These are phyloP conservation scores for Henningerozyma blattae DNA, from an alignment of 805 yeast genomes.

Conservation along the genomic window DNA sequence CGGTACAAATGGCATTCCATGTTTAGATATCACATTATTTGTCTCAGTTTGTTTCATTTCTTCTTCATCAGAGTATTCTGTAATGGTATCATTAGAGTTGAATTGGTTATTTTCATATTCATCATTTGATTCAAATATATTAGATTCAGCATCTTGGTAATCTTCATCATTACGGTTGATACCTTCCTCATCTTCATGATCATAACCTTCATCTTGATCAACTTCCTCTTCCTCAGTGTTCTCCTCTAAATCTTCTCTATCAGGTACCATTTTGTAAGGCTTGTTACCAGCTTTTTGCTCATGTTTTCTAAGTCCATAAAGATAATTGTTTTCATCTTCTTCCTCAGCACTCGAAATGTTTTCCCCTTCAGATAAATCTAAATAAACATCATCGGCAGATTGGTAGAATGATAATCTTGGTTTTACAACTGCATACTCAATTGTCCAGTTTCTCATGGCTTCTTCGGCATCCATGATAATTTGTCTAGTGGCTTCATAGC, in stretches of 20 bases:
- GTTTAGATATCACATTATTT: too few species aligned
- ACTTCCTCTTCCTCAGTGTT: neutral
- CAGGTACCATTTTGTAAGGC: conserved; percentile 20
- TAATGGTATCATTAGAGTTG: too few species aligned
- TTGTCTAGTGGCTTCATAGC: conserved; percentile 96
- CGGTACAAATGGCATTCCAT: too few species aligned
- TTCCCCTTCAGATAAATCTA: conserved; percentile 33
- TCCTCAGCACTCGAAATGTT: conserved; percentile 10
- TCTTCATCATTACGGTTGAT: too few species aligned
- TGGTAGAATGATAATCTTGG: conserved; percentile 86
- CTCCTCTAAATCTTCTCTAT: conserved; percentile 7
- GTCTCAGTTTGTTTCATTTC: too few species aligned
- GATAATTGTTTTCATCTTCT: conserved; percentile 3
- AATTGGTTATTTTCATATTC: too few species aligned
- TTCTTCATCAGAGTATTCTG: too few species aligned
- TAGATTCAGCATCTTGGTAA: too few species aligned
- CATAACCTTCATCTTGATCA: neutral
- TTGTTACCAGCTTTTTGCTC: conserved; percentile 7
- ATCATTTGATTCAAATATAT: too few species aligned
- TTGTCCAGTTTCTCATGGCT: conserved; percentile 92
- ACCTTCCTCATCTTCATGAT: too few species aligned
- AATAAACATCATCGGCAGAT: conserved; percentile 50
- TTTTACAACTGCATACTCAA: conserved; percentile 88
- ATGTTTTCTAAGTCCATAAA: neutral
- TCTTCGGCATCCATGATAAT: conserved; percentile 94